A percentile compares a stretch with the other conserved stretches of the same genome.
These are phyloP conservation scores for Aspergillus quadrilineatus DNA, from an alignment of 2,329 filamentous ascomycete genomes.

Conservation along the genomic window DNA sequence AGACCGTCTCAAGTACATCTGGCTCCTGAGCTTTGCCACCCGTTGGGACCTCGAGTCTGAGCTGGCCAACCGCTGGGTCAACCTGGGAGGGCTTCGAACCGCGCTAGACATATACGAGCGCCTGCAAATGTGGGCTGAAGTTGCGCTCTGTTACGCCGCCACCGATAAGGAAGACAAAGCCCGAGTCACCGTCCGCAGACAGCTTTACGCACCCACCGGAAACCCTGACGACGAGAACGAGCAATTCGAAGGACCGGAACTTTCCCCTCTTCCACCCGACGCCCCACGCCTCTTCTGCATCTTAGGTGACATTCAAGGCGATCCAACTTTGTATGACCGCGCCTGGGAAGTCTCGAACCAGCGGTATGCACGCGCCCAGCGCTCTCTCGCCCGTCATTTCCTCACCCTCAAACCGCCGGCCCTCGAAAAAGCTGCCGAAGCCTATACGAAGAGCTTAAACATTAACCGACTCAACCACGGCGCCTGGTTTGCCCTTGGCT, in stretches of 20 bases:
- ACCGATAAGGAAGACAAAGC: constrained; percentile 83
- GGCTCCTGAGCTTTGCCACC: constrained; percentile 78
- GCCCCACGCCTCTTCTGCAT: constrained; percentile 90
- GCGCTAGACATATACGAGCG: constrained; percentile 96
- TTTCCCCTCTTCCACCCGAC: constrained; percentile 71
- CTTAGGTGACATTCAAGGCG: constrained; percentile 79
- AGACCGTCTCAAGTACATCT: constrained; percentile 78
- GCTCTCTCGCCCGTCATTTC: constrained; percentile 78
- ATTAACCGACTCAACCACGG: constrained; percentile 79
- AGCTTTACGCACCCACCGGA: constrained; percentile 69
- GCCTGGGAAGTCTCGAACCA: constrained; percentile 83
- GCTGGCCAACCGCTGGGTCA: constrained; percentile 87
- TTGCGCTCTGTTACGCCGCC: constrained; percentile 80
- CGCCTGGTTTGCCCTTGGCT: constrained; percentile 88
- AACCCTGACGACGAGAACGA: constrained; percentile 53
- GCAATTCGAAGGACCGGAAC: constrained; percentile 66
- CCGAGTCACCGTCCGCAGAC: constrained; percentile 69
- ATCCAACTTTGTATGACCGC: constrained; percentile 72
- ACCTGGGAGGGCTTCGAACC: constrained; percentile 80
- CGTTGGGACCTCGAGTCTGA: constrained; percentile 95
- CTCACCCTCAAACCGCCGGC: constrained; percentile 61
- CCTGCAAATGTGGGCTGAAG: constrained; percentile 90
- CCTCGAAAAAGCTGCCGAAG: constrained; percentile 67
- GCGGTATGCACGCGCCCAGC: constrained; percentile 82
- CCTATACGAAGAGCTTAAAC: constrained; percentile 73